Evolutionary conservation across 306 rosid genomes (phyloP).

Genomic region (Acacia acuminata): DNA sequence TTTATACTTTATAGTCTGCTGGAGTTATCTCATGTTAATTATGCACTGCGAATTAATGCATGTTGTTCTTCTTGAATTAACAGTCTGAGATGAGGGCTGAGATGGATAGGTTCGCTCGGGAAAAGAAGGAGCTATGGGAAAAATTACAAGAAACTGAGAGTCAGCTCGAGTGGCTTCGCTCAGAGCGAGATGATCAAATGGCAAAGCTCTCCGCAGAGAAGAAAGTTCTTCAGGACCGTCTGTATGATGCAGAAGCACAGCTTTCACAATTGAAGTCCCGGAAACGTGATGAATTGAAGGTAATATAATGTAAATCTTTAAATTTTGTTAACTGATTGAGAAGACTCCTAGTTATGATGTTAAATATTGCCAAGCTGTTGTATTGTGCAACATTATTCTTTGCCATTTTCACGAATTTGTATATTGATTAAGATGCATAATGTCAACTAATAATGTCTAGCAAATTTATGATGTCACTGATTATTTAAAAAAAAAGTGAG

Average conservation of each 20-base stretch:
- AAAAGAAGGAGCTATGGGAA: constrained; percentile 80
- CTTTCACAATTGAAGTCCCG: constrained; percentile 85
- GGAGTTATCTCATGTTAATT: constrained; percentile 43
- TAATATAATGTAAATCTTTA: constrained; percentile 26
- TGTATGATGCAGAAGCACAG: constrained; percentile 92
- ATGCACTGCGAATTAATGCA: constrained; percentile 40
- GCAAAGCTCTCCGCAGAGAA: constrained; percentile 74
- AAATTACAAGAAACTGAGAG: constrained; percentile 84
- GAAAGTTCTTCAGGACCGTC: constrained; percentile 88
- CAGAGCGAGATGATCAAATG: constrained; percentile 91
- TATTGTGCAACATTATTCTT: constrained; percentile 12
- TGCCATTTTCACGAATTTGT: constrained; percentile 1
- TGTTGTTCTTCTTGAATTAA: constrained; percentile 51
- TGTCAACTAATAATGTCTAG: not conserved
- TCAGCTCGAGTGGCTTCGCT: constrained; percentile 97
- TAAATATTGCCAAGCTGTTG: constrained; percentile 11
- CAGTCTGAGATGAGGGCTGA: constrained; percentile 96
- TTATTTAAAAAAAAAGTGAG: not conserved
- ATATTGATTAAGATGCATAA: constrained; percentile 1
- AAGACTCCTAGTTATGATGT: constrained; percentile 3
- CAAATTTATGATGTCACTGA: constrained; percentile 5
- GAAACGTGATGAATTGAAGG: constrained; percentile 97
- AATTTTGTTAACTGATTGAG: constrained; percentile 6
- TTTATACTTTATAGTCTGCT: constrained; percentile 48
- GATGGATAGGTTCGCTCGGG: constrained; percentile 76